Base-by-base conservation (phyloP, 2,329 filamentous ascomycete genomes). In the Pseudogymnoascus sp. region DNA sequence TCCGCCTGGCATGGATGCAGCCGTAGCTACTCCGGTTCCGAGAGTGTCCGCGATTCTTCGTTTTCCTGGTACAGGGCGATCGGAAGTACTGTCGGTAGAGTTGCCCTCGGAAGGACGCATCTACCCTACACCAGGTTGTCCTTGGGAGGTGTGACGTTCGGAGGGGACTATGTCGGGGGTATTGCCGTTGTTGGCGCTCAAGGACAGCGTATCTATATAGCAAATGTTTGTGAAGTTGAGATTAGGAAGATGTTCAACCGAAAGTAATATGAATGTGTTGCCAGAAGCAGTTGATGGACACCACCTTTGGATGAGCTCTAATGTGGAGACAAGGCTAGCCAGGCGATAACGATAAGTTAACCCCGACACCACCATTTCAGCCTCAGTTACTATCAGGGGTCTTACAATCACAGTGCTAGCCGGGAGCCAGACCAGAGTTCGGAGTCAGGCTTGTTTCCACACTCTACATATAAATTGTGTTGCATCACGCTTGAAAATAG, bases 51-150 rank as follows among this genome's bases (percentile, higher is more conserved):
- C 49, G 49, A 18, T 35, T 43, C 69, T 72, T 65, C 71, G 65
- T 64, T 72, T 72, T 25, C 41, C 33, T 12, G 64, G 40, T 62
- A 55, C 61, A 12, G 68, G 61, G 9, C 61, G 45, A 49, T 40
- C 65, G 63, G 62, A 59, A 49, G 61, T 64, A 28, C 64, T 67
- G 60, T 69, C 64, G 64, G 63, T 60, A 63, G 69, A 63, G 55
- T 61, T 62, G 61, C 68, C 66, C 65, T 66, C 45, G 58, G 67
- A 67, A 66, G 68, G 67, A 66, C 68, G 68, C 71, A 73, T 73
- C 65, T 70, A 70, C 68, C 63, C 67, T 28, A 23, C 62, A 61
- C 61, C 52, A 61, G 55, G 64, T 66, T 65, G 68, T 67, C 65
- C 58, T 52, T 62, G 40, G 41, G 61, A 66, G 67, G 70, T 70